Evolutionary conservation across 2,329 filamentous ascomycete genomes (phyloP).

Genomic region (Curvularia sp.): DNA sequence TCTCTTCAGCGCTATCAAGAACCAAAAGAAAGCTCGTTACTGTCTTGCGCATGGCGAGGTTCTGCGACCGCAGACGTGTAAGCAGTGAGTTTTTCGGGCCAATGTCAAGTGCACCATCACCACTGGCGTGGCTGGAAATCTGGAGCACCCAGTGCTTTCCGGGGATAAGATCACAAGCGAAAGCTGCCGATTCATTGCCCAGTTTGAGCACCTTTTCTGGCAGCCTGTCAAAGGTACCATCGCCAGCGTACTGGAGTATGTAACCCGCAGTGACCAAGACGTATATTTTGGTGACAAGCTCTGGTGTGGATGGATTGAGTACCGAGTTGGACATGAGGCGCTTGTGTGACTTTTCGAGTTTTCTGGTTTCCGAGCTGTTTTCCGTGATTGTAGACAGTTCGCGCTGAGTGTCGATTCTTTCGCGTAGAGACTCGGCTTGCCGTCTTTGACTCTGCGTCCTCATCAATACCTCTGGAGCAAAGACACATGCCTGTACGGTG

Average conservation of each 20-base stretch:
- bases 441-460: constrained; percentile 63
- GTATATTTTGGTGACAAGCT: constrained; percentile 76
- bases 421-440: constrained; percentile 54
- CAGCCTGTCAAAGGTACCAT: constrained; percentile 72
- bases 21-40: constrained; percentile 74
- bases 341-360: constrained; percentile 54
- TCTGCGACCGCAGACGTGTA: constrained; percentile 68
- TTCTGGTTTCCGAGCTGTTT: constrained; percentile 38
- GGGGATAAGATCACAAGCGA: constrained; percentile 80
- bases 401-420: constrained; percentile 47
- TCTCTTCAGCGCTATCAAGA: constrained; percentile 74
- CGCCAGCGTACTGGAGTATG: constrained; percentile 75
- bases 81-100: constrained; percentile 66
- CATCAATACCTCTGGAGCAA: constrained; percentile 73
- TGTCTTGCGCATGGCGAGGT: constrained; percentile 61
- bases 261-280: constrained; percentile 74
- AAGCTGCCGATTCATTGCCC: constrained; percentile 77
- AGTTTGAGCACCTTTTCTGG: constrained; percentile 78
- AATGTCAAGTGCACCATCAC: constrained; percentile 59
- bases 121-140: constrained; percentile 70
- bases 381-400: constrained; percentile 45
- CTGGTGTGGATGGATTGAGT: constrained; percentile 61
- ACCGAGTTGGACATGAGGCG: constrained; percentile 49
- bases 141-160: constrained; percentile 83
- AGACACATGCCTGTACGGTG: constrained; percentile 70